A percentile compares a stretch with the other conserved stretches of the same genome.
phyloP scores from a whole-genome alignment of 257 asterid species.

The Nicotiana otophora region DNA sequence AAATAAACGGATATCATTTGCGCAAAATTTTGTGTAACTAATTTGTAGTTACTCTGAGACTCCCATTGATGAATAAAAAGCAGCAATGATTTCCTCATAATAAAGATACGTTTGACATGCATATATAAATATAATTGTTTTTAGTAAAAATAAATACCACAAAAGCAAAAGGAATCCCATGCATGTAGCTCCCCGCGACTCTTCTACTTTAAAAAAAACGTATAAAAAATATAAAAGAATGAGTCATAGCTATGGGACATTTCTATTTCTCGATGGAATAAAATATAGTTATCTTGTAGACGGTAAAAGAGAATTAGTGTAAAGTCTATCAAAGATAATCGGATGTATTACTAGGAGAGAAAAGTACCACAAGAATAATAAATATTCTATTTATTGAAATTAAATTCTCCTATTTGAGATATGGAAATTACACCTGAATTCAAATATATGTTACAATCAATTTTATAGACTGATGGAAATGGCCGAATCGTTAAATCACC shows the following conservation, averaged over 20 bases:
- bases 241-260: not conserved
- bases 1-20: too few relatives aligned
- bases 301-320: too few relatives aligned
- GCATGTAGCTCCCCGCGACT: conserved; percentile 5
- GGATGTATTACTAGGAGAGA: not conserved
- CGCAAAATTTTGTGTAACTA: not conserved
- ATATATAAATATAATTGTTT: not conserved
- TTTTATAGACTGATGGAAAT: conserved; percentile 7
- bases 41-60: not conserved
- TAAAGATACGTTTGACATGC: conserved; percentile 15
- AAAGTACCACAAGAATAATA: not conserved
- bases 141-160: not conserved
- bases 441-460: conserved; percentile 1
- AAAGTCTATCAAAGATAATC: too few relatives aligned
- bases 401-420: not conserved
- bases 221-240: not conserved
- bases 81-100: conserved; percentile 12
- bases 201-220: not conserved
- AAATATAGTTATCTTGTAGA: not conserved
- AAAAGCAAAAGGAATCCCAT: conserved; percentile 10
- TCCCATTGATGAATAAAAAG: conserved; percentile 1
- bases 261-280: not conserved
- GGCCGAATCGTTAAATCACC: conserved; percentile 26
- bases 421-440: conserved; percentile 1
- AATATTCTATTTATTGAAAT: not conserved